phyloP scores from a whole-genome alignment of 192 early-diverging fungal genomes.

The Coemansia guatemalensis region DNA sequence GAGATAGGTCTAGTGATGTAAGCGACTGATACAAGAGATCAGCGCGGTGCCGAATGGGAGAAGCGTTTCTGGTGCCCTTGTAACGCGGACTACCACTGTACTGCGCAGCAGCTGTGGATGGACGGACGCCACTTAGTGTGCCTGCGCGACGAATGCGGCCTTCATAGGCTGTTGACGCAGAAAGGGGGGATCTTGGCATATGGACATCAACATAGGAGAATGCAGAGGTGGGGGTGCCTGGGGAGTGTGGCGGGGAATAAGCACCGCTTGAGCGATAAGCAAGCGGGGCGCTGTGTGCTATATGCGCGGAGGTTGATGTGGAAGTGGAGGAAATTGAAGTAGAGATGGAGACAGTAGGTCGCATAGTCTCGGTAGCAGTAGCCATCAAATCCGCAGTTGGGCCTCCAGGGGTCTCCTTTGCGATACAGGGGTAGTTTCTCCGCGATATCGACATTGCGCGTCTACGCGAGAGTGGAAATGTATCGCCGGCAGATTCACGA shows the following conservation, averaged over 20 bases:
- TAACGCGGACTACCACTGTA: neutral
- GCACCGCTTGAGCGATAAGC: slow-evolving; percentile 8
- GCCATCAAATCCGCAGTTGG: slow-evolving; percentile 1
- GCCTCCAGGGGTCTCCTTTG: neutral
- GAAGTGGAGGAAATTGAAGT: slow-evolving; percentile 17
- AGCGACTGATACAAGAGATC: slow-evolving; percentile 18
- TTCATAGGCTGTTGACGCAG: slow-evolving; percentile 5
- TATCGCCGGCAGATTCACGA: slow-evolving; percentile 3
- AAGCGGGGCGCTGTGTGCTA: neutral
- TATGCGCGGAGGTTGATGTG: neutral
- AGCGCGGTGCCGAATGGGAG: slow-evolving; percentile 4
- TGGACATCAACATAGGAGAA: slow-evolving; percentile 33
- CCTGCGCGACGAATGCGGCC: slow-evolving; percentile 32
- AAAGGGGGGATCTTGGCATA: slow-evolving; percentile 16
- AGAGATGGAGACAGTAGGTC: slow-evolving; percentile 16
- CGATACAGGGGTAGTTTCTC: neutral
- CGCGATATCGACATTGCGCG: slow-evolving; percentile 27
- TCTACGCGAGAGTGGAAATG: slow-evolving; percentile 23
- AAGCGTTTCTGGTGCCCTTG: neutral
- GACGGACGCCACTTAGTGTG: slow-evolving; percentile 11
- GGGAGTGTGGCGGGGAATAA: slow-evolving; percentile 17
- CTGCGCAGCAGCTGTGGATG: neutral
- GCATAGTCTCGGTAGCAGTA: slow-evolving; percentile 18
- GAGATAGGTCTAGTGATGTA: slow-evolving; percentile 33
- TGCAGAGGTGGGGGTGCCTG: slow-evolving; percentile 27